Conservation (phyloP, 805 yeast species). For the Yarrowia yakushimensis region DNA sequence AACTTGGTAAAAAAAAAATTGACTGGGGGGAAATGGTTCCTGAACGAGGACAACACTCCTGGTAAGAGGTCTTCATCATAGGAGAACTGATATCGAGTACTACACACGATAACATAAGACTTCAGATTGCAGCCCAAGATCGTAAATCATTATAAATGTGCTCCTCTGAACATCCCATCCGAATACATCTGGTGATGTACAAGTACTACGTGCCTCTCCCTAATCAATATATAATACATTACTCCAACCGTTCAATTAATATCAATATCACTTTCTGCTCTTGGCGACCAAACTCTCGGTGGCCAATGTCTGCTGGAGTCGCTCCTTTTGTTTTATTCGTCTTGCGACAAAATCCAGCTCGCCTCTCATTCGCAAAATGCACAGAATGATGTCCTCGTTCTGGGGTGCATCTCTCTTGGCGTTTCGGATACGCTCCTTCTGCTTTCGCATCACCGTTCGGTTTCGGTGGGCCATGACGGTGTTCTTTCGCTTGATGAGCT, state of each 20-base stretch:
- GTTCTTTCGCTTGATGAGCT: constrained; percentile 55
- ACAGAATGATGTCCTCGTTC: constrained; percentile 64
- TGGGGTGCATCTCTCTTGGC: constrained; percentile 47
- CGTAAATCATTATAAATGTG: no score
- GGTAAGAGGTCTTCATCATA: no score
- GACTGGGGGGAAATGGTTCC: no score
- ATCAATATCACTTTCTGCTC: not conserved
- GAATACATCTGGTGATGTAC: no score
- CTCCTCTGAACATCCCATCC: no score
- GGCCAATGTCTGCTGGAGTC: constrained; percentile 51
- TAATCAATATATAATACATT: no score
- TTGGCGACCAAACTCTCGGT: constrained; percentile 44
- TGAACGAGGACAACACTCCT: no score
- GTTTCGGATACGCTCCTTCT: constrained; percentile 46
- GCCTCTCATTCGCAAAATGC: constrained; percentile 66
- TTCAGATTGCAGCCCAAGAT: no score
- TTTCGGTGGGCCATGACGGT: constrained; percentile 75
- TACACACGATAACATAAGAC: no score
- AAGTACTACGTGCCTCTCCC: no score
- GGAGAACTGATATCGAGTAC: no score
- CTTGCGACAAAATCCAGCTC: constrained; percentile 56
- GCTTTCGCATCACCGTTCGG: constrained; percentile 48
- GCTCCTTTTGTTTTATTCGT: constrained; percentile 60
- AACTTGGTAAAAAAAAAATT: no score
- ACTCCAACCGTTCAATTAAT: not conserved